A percentile compares a stretch with the other conserved stretches of the same genome.
Evolutionary conservation across 1,284 basidiomycete genomes (phyloP).

Genomic region (Ustilago xerochloae): DNA sequence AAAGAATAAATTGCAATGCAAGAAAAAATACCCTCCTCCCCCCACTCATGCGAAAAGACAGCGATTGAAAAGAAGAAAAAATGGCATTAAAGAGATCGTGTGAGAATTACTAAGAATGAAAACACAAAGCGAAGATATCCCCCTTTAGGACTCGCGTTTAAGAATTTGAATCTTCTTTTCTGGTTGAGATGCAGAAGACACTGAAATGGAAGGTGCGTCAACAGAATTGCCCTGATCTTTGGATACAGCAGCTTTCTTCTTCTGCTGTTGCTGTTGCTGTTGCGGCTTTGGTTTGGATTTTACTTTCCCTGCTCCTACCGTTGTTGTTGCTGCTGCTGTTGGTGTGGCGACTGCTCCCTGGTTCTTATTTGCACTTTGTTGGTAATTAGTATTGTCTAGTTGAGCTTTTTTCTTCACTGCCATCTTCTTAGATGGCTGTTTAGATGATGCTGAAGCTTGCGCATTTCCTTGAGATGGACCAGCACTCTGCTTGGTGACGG

Average conservation of each 20-base stretch:
- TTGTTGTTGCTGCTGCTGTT: too few species aligned
- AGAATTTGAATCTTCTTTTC: slow-evolving; percentile 29
- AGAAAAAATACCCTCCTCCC: too few species aligned
- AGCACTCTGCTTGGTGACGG: not conserved
- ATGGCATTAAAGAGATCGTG: too few species aligned
- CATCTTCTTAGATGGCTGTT: not conserved
- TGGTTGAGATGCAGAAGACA: not conserved
- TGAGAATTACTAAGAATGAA: too few species aligned
- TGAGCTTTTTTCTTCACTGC: not conserved
- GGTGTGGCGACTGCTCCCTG: too few species aligned
- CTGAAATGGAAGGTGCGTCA: not conserved
- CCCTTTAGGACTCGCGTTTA: slow-evolving; percentile 23
- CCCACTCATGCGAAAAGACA: too few species aligned
- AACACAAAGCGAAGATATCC: too few species aligned
- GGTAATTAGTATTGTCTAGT: too few species aligned
- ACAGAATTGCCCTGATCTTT: slow-evolving; percentile 3
- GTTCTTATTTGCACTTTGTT: too few species aligned
- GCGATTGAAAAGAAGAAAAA: too few species aligned
- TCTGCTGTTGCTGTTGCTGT: not conserved
- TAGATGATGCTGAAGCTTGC: not conserved
- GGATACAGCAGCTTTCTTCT: slow-evolving; percentile 1
- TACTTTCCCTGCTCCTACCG: not conserved
- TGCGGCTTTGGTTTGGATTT: not conserved
- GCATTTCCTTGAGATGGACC: not conserved
- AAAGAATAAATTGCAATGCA: not conserved